Conservation (phyloP, 2,329 filamentous ascomycete species). For the Cladophialophora psammophila region DNA sequence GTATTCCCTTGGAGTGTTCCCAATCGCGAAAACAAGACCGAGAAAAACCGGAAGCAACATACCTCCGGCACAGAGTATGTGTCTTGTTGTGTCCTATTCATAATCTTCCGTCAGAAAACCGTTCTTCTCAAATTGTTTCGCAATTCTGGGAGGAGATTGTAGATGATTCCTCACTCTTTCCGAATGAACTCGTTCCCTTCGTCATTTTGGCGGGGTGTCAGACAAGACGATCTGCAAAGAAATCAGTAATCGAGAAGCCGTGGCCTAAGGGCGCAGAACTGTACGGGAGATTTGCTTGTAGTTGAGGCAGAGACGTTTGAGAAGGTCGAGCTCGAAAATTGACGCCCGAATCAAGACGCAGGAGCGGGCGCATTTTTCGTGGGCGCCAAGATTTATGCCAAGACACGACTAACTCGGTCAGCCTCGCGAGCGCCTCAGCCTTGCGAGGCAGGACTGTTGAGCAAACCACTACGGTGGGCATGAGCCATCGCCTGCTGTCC, state of each 20-base stretch:
- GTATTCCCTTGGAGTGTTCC: neutral
- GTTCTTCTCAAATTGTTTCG: constrained; percentile 2
- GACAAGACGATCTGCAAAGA: constrained; percentile 23
- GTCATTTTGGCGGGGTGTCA: constrained; percentile 44
- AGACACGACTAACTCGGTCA: constrained; percentile 14
- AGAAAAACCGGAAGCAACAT: constrained; percentile 60
- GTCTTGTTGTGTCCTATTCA: constrained; percentile 80
- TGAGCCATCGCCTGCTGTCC: no score
- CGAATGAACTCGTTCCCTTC: constrained; percentile 76
- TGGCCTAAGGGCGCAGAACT: neutral
- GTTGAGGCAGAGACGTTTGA: constrained; percentile 18
- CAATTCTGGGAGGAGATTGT: constrained; percentile 19
- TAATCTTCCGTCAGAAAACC: constrained; percentile 25
- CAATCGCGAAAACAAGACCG: neutral
- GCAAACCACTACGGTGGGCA: neutral
- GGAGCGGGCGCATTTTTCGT: constrained; percentile 24
- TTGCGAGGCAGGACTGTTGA: neutral
- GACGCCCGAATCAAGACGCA: constrained; percentile 8
- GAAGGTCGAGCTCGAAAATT: constrained; percentile 18
- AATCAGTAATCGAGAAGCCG: constrained; percentile 10
- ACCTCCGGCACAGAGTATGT: constrained; percentile 97
- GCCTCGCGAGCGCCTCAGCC: constrained; percentile 11
- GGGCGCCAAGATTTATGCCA: constrained; percentile 33
- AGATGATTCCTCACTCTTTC: constrained; percentile 64
- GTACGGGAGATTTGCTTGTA: constrained; percentile 29